phyloP scores from a whole-genome alignment of 495 filamentous ascomycete species.

The Aspergillus mulundensis region DNA sequence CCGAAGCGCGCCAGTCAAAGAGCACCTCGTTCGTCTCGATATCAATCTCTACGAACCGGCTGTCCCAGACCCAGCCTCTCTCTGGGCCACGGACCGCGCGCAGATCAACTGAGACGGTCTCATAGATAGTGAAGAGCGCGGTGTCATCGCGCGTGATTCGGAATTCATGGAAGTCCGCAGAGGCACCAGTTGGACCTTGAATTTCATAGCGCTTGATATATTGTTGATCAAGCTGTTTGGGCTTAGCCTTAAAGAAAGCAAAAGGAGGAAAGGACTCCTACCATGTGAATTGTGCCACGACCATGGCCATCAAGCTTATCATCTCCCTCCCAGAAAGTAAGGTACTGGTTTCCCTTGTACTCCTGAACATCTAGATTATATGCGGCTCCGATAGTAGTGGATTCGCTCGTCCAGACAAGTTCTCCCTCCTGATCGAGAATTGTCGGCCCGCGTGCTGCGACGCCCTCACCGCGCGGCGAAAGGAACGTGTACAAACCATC shows the following conservation, averaged over 20 bases:
- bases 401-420: conserved; percentile 37
- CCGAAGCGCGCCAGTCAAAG: conserved; percentile 41
- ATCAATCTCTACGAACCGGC: conserved; percentile 49
- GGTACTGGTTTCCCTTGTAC: conserved; percentile 39
- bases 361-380: conserved; percentile 41
- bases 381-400: conserved; percentile 23
- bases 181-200: conserved; percentile 27
- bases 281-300: conserved; percentile 47
- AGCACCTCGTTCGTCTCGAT: conserved; percentile 38
- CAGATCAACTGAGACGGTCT: conserved; percentile 38
- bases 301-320: conserved; percentile 46
- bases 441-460: conserved; percentile 35
- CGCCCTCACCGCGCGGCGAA: conserved; percentile 37
- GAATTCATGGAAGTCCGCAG: conserved; percentile 44
- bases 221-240: conserved; percentile 40
- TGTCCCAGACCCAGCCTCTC: conserved; percentile 49
- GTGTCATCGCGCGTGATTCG: conserved; percentile 46
- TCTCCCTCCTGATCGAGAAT: conserved; percentile 42
- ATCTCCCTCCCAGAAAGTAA: conserved; percentile 52
- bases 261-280: conserved; percentile 17
- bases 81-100: conserved; percentile 32
- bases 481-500: conserved; percentile 40
- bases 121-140: conserved; percentile 48
- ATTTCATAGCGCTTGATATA: conserved; percentile 45
- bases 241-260: background rate